These are phyloP conservation scores for Argentina anserina DNA, from an alignment of 306 rosid genomes.

Conservation along the genomic window DNA sequence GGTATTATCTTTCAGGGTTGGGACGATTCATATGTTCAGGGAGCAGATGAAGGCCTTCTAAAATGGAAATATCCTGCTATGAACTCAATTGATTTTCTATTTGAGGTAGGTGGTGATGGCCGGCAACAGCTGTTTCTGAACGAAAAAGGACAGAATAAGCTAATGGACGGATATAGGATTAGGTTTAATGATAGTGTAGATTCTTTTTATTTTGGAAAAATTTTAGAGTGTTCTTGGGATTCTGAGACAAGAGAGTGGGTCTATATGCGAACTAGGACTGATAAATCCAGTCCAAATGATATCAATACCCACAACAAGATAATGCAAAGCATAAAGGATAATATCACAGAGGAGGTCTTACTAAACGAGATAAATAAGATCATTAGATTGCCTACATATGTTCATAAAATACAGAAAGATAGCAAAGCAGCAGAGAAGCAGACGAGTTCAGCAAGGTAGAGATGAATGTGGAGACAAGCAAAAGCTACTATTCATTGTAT, in stretches of 20 bases:
- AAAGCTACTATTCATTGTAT: neutral
- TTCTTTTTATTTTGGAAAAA: constrained; percentile 53
- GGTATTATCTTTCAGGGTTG: constrained; percentile 98
- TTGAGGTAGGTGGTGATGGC: constrained; percentile 70
- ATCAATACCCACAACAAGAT: constrained; percentile 76
- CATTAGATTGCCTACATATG: constrained; percentile 81
- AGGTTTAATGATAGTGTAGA: constrained; percentile 60
- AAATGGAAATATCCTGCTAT: constrained; percentile 81
- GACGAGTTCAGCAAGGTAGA: constrained; percentile 41
- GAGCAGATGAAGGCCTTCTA: constrained; percentile 90
- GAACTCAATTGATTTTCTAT: constrained; percentile 86
- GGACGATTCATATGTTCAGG: constrained; percentile 85
- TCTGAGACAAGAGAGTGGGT: constrained; percentile 57
- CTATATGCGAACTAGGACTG: constrained; percentile 61
- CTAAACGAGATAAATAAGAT: constrained; percentile 72
- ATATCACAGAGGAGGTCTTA: constrained; percentile 71
- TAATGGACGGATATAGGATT: constrained; percentile 74
- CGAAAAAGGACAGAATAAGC: constrained; percentile 80
- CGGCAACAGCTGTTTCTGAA: constrained; percentile 50
- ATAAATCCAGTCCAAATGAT: constrained; percentile 82
- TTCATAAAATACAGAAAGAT: constrained; percentile 67
- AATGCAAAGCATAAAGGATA: constrained; percentile 76
- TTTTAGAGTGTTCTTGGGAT: constrained; percentile 70
- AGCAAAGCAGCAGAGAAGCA: constrained; percentile 73
- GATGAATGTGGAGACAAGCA: constrained; percentile 38